Evolutionary conservation across 148 eudicot species (phyloP).

Genomic region (Camellia lanceoleosa): DNA sequence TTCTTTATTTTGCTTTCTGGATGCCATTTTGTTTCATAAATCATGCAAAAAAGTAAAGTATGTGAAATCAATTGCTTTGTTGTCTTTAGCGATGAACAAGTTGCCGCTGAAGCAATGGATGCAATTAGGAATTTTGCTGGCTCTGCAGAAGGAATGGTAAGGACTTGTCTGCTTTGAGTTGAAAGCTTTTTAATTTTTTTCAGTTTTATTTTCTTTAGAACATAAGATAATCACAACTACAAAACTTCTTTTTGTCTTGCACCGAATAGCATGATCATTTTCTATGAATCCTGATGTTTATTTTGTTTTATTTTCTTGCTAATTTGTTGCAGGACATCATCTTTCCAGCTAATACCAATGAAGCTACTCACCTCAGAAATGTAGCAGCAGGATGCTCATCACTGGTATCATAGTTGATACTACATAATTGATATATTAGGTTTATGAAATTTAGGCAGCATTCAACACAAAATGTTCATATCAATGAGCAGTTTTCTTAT

Average conservation of each 20-base stretch:
- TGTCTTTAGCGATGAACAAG: slow-evolving; percentile 70
- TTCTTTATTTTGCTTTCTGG: not conserved
- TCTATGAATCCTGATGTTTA: not conserved
- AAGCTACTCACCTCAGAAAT: slow-evolving; percentile 59
- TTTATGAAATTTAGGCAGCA: slow-evolving; percentile 8
- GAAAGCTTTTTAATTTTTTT: not conserved
- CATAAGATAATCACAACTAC: not conserved
- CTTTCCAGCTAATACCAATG: slow-evolving; percentile 58
- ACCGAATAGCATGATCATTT: not conserved
- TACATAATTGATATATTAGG: slow-evolving; percentile 3
- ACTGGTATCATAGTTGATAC: slow-evolving; percentile 46
- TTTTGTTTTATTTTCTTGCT: slow-evolving; percentile 12
- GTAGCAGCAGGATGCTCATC: slow-evolving; percentile 64
- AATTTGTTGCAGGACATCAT: slow-evolving; percentile 50
- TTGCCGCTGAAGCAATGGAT: slow-evolving; percentile 72
- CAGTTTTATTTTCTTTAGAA: not conserved
- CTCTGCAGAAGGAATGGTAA: slow-evolving; percentile 64
- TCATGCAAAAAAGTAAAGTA: not conserved
- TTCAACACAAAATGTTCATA: not conserved
- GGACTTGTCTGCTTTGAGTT: slow-evolving; percentile 21
- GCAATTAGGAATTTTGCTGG: slow-evolving; percentile 65
- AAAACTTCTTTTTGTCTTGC: slow-evolving; percentile 4
- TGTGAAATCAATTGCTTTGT: slow-evolving; percentile 11
- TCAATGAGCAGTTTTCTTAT: not conserved
- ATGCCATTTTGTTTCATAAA: not conserved